Base-by-base conservation (phyloP, 1,284 basidiomycete species). In the Ustanciosporium gigantosporum region DNA sequence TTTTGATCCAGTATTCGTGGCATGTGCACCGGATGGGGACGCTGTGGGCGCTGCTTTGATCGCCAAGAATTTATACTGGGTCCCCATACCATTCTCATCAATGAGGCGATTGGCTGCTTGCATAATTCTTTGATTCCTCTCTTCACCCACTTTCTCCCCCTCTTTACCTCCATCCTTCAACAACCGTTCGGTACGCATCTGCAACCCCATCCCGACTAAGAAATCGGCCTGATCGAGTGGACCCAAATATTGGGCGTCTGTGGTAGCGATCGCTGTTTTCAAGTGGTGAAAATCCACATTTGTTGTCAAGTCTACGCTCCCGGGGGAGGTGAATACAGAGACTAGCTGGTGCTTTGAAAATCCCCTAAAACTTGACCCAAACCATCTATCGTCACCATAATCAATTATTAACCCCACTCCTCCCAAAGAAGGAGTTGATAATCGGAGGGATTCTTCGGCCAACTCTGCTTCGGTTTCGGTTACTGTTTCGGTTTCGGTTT, bases 281-380 rank as follows among this genome's bases (percentile, higher is more conserved):
- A 98, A 82, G 75, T 90, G 90, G 0, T 86, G 84, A 79, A 98
- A 99, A 79, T 98, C 92, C 41, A 99, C 94, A 73, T 98, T 96
- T 24, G 88, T 87, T 0, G 95, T 98, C 39, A 98, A 80, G 78
- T 98, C 95, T 36, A 89, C 88, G 36, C 88, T 83, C 11, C 95
- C 94, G 0, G 94, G 93, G 9, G 83, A 80, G 46, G 87, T 82
- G 71, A 98, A 93, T 0, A 90, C 83, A 73, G 93, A 88, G 0
- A 91, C 89, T 17, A 92, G 85, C 58, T 87, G 82, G 78, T 98
- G 95, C 22, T 86, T 82, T 68, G 87, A 87, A 83, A 99, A 97
- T 0, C 88, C 94, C 88, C 93, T 82, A 79, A 95, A 88, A 15
- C 89, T 91, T 58, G 86, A 81, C 0, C 85, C 85, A 72, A 85